Conservation (phyloP, 352 stramenopile genomes). For the Blastocystis sp. region DNA sequence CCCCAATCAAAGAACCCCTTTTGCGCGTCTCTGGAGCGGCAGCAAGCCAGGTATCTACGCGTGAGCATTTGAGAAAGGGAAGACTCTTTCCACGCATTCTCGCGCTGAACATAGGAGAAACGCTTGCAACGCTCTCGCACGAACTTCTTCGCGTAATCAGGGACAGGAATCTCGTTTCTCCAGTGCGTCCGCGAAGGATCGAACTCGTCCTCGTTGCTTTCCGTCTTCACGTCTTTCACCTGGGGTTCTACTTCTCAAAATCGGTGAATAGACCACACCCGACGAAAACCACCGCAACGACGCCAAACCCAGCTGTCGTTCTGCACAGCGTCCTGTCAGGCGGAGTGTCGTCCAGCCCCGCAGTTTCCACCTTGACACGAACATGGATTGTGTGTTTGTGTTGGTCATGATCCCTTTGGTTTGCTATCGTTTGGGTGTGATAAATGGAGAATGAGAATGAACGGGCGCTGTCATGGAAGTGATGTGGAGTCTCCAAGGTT, state of each 20-base stretch:
- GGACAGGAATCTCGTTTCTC: conserved; percentile 43
- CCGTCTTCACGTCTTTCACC: not conserved
- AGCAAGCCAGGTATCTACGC: conserved; percentile 16
- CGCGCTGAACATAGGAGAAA: conserved; percentile 1
- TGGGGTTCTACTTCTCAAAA: not conserved
- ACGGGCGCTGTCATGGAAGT: not conserved
- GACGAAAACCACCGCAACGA: not conserved
- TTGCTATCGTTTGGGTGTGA: too few species aligned
- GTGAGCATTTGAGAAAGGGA: not conserved
- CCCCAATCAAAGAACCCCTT: conserved; percentile 63
- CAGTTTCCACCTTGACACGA: not conserved
- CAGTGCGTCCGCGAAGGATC: conserved; percentile 25
- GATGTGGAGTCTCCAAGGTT: not conserved
- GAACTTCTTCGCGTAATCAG: conserved; percentile 17
- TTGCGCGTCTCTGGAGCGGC: not conserved
- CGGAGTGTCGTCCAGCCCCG: not conserved
- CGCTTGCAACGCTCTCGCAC: conserved; percentile 23
- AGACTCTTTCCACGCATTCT: conserved; percentile 56
- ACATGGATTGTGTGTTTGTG: too few species aligned
- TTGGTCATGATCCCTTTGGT: too few species aligned
- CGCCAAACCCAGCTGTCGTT: not conserved
- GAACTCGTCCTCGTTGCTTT: not conserved
- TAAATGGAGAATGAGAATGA: too few species aligned
- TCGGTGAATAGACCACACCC: not conserved
- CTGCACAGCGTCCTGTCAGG: not conserved